Percentiles rank a stretch among this genome's conserved stretches.
phyloP scores from a whole-genome alignment of 371 early-diverging fungal species.

The Cokeromyces recurvatus region DNA sequence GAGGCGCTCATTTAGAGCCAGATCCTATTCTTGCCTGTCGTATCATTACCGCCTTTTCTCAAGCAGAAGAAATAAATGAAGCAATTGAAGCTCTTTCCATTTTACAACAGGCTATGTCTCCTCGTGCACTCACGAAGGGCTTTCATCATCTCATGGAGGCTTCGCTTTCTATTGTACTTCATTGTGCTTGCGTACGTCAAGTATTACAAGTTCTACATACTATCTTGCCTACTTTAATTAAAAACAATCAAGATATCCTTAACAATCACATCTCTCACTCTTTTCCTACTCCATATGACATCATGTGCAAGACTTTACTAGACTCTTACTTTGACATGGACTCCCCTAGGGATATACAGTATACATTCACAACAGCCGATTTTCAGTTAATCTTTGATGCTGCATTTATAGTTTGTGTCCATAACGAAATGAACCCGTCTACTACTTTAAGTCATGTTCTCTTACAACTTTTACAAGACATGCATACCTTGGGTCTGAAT shows the following conservation, averaged over 20 bases:
- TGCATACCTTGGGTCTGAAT: not conserved
- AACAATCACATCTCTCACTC: too few relatives aligned
- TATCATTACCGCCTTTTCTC: constrained; percentile 20
- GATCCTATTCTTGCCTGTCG: constrained; percentile 34
- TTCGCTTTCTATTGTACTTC: constrained; percentile 5
- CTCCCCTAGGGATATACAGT: not conserved
- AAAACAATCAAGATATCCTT: not conserved
- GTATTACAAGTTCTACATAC: constrained; percentile 4
- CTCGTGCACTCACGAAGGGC: constrained; percentile 22
- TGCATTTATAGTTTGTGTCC: constrained; percentile 7
- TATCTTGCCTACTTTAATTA: not conserved
- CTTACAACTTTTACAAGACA: not conserved
- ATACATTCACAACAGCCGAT: constrained; percentile 7
- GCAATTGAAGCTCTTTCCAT: constrained; percentile 25
- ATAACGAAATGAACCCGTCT: not conserved
- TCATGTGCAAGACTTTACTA: constrained; percentile 4
- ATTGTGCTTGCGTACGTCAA: constrained; percentile 1
- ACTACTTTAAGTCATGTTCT: not conserved
- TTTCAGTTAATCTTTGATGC: constrained; percentile 14
- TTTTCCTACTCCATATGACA: too few relatives aligned
- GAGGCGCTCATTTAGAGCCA: constrained; percentile 29
- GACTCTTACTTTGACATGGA: constrained; percentile 6
- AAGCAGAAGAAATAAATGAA: constrained; percentile 11
- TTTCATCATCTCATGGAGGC: constrained; percentile 13
- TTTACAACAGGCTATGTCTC: constrained; percentile 22